Evolutionary conservation across 208 protist genomes (phyloP).

Genomic region (Leishmania gerbilli): DNA sequence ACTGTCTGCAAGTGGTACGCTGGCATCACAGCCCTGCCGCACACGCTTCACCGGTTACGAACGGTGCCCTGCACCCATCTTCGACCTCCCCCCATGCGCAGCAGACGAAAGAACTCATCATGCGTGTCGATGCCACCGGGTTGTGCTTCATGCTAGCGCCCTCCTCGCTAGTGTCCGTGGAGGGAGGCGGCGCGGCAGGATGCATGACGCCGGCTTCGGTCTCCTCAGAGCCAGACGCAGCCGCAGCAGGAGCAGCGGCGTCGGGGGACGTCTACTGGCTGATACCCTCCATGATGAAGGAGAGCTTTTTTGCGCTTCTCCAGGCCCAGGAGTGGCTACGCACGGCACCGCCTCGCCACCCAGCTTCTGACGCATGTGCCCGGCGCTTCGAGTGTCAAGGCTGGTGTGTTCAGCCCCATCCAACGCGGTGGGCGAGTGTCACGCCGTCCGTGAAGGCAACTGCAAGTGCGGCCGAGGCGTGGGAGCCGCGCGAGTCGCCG

Average conservation of each 20-base stretch:
- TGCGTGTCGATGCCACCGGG: conserved; percentile 21
- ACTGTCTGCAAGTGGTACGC: conserved; percentile 25
- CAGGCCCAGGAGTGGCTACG: conserved; percentile 11
- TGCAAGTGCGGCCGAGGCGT: neutral
- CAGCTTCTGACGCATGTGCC: neutral
- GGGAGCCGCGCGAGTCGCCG: neutral
- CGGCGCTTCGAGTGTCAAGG: neutral
- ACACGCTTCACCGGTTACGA: neutral
- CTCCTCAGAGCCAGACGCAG: neutral
- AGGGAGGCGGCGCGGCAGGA: neutral
- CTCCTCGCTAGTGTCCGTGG: conserved; percentile 14
- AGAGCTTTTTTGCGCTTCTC: conserved; percentile 28
- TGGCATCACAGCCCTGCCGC: conserved; percentile 10
- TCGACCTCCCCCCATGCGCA: neutral
- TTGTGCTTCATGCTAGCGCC: conserved; percentile 26
- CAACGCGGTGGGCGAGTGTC: conserved; percentile 5
- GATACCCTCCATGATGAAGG: conserved; percentile 15
- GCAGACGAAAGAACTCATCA: conserved; percentile 20
- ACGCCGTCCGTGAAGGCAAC: neutral
- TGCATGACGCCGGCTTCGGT: neutral
- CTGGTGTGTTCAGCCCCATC: conserved; percentile 7
- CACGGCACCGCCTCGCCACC: neutral
- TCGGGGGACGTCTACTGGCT: conserved; percentile 20
- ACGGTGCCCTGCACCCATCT: neutral
- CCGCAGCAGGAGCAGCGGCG: neutral